These are phyloP conservation scores for Eucalyptus curtisii DNA, from an alignment of 345 rosid genomes.

Conservation along the genomic window DNA sequence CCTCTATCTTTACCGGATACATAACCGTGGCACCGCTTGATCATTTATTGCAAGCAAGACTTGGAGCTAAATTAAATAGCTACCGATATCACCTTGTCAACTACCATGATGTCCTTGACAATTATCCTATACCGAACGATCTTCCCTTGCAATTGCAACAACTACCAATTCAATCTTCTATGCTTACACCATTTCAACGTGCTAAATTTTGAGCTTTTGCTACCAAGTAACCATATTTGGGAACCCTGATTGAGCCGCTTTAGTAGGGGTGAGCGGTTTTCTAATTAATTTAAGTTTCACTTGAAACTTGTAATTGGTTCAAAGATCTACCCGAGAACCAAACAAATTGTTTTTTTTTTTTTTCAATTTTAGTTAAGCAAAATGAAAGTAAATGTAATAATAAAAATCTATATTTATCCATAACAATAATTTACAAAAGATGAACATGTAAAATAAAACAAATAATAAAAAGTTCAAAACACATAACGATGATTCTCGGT, in stretches of 20 bases:
- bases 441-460: not conserved
- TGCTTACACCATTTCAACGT: not conserved
- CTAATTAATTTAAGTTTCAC: no score
- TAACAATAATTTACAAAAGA: no score
- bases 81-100: not conserved
- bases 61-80: not conserved
- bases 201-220: not conserved
- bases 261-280: not conserved
- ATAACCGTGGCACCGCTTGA: not conserved
- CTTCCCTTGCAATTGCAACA: not conserved
- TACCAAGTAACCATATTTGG: not conserved
- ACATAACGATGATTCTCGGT: not conserved
- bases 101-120: not conserved
- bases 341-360: no score
- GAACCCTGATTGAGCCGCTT: not conserved
- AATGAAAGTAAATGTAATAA: not conserved
- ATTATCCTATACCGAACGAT: not conserved
- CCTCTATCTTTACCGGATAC: not conserved
- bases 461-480: not conserved
- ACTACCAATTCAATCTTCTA: not conserved
- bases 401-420: not conserved
- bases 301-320: not conserved
- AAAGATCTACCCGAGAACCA: accelerated
- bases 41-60: not conserved
- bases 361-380: not conserved